A percentile compares a stretch with the other conserved stretches of the same genome.
Conservation (phyloP, 345 rosid genomes). For the Cochlearia excelsa region DNA sequence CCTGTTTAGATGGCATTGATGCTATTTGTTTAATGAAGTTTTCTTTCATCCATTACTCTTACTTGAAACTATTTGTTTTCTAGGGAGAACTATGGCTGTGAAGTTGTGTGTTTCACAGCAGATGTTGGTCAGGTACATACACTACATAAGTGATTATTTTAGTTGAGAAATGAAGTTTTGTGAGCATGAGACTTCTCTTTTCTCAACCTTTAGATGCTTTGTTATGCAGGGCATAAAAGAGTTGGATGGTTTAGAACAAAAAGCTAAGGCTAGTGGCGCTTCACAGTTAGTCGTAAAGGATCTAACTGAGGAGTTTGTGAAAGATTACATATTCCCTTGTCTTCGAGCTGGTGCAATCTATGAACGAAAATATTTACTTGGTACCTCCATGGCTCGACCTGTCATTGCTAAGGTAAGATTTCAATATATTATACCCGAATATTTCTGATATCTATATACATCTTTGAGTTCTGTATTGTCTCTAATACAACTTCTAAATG, state of each 20-base stretch:
- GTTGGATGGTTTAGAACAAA: conserved; percentile 86
- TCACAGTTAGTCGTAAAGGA: conserved; percentile 90
- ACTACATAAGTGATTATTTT: conserved; percentile 12
- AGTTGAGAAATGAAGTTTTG: conserved; percentile 3
- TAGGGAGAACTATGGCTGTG: conserved; percentile 98
- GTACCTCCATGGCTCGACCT: conserved; percentile 99
- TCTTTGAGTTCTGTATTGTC: neutral
- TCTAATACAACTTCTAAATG: conserved; percentile 15
- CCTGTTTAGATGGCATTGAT: neutral
- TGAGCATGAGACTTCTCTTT: neutral
- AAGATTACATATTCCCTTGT: conserved; percentile 83
- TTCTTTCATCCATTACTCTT: neutral
- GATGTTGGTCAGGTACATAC: conserved; percentile 97
- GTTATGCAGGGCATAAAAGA: conserved; percentile 68
- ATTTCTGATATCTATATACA: neutral
- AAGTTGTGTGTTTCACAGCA: conserved; percentile 98
- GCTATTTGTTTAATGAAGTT: neutral
- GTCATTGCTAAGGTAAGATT: conserved; percentile 81
- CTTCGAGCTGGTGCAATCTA: conserved; percentile 91
- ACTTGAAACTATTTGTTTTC: neutral
- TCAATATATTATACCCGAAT: neutral
- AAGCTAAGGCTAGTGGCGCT: conserved; percentile 97
- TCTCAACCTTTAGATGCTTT: conserved; percentile 9
- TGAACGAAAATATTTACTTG: conserved; percentile 88
- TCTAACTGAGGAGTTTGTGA: conserved; percentile 85